Base-by-base conservation (phyloP, 2,329 filamentous ascomycete genomes). In the Exserohilum turcica region DNA sequence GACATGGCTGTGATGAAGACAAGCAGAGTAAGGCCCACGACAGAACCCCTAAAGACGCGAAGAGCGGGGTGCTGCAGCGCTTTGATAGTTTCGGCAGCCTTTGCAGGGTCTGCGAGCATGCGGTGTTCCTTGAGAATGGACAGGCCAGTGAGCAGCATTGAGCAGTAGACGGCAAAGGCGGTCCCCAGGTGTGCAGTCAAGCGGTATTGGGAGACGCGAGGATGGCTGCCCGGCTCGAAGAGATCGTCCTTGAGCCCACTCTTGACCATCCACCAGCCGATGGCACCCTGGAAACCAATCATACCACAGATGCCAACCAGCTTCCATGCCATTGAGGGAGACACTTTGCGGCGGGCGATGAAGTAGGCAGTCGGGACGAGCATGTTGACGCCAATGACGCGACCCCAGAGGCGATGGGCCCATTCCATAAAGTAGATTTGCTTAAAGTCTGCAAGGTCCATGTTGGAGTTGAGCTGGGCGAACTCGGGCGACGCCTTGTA, bases 221-320 rank as follows among this genome's bases (percentile, higher is more conserved):
- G 94, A 74, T 96, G 91, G 51, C 88, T 89, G 10, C 92, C 94
- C 2, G 91, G 89, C 16, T 90, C 90, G 71, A 99, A 97, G 24
- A 99, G 84, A 74, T 99, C 94, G 72, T 97, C 94, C 74, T 93
- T 95, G 58, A 99, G 81, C 1, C 94, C 94, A 9, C 90, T 95
- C 77, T 95, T 95, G 65, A 99, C 94, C 94, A 99, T 99, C 92
- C 94, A 99, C 94, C 94, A 99, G 48, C 94, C 94, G 60, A 99
- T 87, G 68, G 94, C 85, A 38, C 94, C 94, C 75, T 99, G 94
- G 75, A 96, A 94, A 48, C 91, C 94, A 67, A 99, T 97, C 65
- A 97, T 81, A 43, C 83, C 85, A 37, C 91, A 90, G 59, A 99
- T 97, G 10, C 92, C 93, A 35, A 86, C 78, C 12, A 99, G 81